Evolutionary conservation across 768 basidiomycete species (phyloP).

Genomic region (Lactifluus pinguis): DNA sequence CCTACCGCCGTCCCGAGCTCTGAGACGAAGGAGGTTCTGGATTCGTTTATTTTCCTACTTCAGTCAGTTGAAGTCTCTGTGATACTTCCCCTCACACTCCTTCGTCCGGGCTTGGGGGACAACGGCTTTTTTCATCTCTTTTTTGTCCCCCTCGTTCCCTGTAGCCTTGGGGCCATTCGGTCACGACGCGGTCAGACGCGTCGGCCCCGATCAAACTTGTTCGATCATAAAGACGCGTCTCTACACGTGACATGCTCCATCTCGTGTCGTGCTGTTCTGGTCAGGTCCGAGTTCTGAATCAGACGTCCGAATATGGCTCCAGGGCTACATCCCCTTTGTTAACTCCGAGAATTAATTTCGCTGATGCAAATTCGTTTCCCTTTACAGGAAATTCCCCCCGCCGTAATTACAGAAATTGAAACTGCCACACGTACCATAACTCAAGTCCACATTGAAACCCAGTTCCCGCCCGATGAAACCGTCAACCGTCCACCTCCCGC

Average conservation of each 20-base stretch:
- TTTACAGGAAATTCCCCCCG: slow-evolving; percentile 35
- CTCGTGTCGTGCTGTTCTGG: slow-evolving; percentile 28
- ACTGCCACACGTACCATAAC: slow-evolving; percentile 44
- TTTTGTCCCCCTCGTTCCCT: slow-evolving; percentile 65
- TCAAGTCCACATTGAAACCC: slow-evolving; percentile 30
- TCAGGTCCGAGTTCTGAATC: slow-evolving; percentile 18
- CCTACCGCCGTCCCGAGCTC: slow-evolving; percentile 83
- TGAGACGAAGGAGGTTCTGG: slow-evolving; percentile 81
- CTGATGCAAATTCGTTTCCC: slow-evolving; percentile 18
- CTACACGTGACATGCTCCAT: slow-evolving; percentile 18
- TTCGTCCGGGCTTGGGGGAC: slow-evolving; percentile 90
- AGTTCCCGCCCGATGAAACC: slow-evolving; percentile 30
- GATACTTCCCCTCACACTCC: slow-evolving; percentile 56
- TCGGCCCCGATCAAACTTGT: slow-evolving; percentile 24
- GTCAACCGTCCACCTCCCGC: slow-evolving; percentile 68
- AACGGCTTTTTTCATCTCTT: slow-evolving; percentile 53
- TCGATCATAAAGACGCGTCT: slow-evolving; percentile 19
- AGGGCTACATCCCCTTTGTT: slow-evolving; percentile 21
- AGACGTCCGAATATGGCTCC: slow-evolving; percentile 6
- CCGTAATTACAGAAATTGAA: slow-evolving; percentile 46
- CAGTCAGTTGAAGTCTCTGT: slow-evolving; percentile 62
- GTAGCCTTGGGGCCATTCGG: slow-evolving; percentile 23
- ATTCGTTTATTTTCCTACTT: slow-evolving; percentile 29
- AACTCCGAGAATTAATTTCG: slow-evolving; percentile 10
- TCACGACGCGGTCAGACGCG: slow-evolving; percentile 12